A percentile compares a stretch with the other conserved stretches of the same genome.
Conservation (phyloP, 2,329 filamentous ascomycete species). For the Phialophora tarda region DNA sequence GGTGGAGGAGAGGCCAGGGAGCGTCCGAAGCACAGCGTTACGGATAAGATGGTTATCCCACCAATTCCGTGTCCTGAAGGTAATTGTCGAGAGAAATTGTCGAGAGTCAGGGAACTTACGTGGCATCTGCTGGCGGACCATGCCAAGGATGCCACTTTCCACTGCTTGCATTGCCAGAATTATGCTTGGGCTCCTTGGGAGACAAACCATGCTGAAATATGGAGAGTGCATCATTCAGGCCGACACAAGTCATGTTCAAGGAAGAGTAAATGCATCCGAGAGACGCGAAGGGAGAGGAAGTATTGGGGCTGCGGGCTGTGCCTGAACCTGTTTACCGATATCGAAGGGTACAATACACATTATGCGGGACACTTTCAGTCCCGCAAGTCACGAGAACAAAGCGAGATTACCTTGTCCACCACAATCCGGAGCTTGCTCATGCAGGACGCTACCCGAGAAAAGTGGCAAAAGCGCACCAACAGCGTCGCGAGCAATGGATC, state of each 20-base stretch:
- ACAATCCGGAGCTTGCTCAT: not conserved
- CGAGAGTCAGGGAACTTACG: not conserved
- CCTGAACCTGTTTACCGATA: not conserved
- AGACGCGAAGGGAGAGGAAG: not conserved
- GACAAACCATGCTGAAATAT: not conserved
- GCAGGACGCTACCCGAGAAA: not conserved
- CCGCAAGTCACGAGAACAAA: not conserved
- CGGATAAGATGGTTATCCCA: not conserved
- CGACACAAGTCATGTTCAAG: not conserved
- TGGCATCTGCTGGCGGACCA: not conserved
- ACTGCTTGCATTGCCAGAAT: not conserved
- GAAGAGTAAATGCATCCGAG: not conserved
- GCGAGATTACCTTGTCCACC: not conserved
- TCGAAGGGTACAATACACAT: not conserved
- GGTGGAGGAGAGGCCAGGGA: too few species aligned
- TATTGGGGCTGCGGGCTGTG: not conserved
- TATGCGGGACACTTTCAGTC: not conserved
- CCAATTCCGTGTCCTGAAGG: not conserved
- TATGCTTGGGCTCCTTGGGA: not conserved
- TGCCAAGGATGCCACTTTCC: not conserved
- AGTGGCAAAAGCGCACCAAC: not conserved
- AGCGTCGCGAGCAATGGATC: not conserved
- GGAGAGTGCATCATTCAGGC: not conserved
- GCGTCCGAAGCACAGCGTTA: too few species aligned
- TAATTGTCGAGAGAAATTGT: not conserved